Base-by-base conservation (phyloP, 2,329 filamentous ascomycete species). In the Pestalotiopsis sp. region DNA sequence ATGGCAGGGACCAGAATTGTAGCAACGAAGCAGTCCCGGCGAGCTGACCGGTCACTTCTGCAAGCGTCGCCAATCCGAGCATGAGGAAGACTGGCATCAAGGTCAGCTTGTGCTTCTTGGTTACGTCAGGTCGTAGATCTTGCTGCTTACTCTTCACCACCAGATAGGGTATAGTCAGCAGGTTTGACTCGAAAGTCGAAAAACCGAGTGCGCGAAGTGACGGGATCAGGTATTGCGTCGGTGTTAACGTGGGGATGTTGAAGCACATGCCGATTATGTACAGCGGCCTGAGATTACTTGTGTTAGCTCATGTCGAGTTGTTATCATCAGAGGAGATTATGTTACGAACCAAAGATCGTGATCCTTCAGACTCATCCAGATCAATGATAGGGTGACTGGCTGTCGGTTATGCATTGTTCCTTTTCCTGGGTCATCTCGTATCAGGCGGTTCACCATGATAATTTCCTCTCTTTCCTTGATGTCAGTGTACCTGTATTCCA, bases 1-100 rank as follows among this genome's bases (percentile, higher is more conserved):
- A 87, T 0, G 89, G 89, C 3, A 92, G 78, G 2, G 84, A 81
- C 90, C 90, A 92, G 9, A 91, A 71, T 68, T 89, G 85, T 1
- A 83, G 77, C 56, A 85, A 82, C 75, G 80, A 71, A 6, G 81
- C 80, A 20, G 86, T 78, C 5, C 88, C 76, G 0, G 83, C 81
- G 31, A 89, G 82, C 71, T 86, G 78, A 78, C 85, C 71, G 78
- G 86, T 72, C 77, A 80, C 80, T 77, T 84, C 82, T 56, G 78
- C 76, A 9, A 81, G 41, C 65, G 83, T 82, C 2, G 78, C 80
- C 7, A 80, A 69, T 1, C 52, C 66, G 2, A 82, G 71, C 77
- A 80, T 81, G n/a, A 76, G 77, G 49, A 81, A 70, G 12, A 80
- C 78, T 79, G 64, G 63, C 31, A 36, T 23, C 52, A 49, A 36